Percentiles rank a stretch among this genome's conserved stretches.
These are phyloP conservation scores for Cymodocea nodosa DNA, from an alignment of 116 monocot species.

Conservation along the genomic window DNA sequence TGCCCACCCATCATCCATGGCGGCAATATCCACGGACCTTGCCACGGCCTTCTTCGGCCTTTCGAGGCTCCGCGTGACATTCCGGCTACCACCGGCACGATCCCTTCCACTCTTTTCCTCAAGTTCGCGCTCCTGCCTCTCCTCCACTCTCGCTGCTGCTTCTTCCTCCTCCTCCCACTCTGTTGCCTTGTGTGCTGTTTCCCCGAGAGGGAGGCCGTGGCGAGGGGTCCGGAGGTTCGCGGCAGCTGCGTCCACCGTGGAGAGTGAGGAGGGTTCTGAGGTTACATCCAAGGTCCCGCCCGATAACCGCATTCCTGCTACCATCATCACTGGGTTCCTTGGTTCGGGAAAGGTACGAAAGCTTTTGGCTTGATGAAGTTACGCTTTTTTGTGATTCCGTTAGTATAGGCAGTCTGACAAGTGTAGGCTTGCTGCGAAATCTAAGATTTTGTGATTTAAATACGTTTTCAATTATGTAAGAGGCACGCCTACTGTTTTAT, in stretches of 20 bases:
- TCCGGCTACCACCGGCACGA: neutral
- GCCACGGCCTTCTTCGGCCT: slow-evolving; percentile 38
- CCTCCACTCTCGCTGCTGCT: neutral
- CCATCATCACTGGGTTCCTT: slow-evolving; percentile 94
- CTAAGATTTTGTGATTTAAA: too few species aligned
- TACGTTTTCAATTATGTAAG: too few species aligned
- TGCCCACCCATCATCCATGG: slow-evolving; percentile 16
- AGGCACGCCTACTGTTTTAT: too few species aligned
- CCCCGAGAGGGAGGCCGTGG: neutral
- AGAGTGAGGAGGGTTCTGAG: slow-evolving; percentile 23
- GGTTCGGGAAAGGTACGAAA: slow-evolving; percentile 72
- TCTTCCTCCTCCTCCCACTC: neutral
- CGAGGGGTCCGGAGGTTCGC: slow-evolving; percentile 24
- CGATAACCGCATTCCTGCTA: slow-evolving; percentile 77
- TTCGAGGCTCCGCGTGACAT: slow-evolving; percentile 10
- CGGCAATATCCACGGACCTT: slow-evolving; percentile 39
- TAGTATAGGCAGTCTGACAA: too few species aligned
- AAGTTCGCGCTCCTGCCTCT: neutral
- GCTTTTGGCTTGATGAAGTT: neutral
- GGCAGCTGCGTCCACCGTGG: slow-evolving; percentile 12
- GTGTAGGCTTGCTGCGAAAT: too few species aligned
- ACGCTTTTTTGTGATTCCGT: too few species aligned
- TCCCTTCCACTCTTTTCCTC: neutral
- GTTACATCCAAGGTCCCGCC: slow-evolving; percentile 50
- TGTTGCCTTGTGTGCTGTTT: neutral